These are phyloP conservation scores for Sugiyamaella grinbergsii DNA, from an alignment of 1,139 yeast species.

Conservation along the genomic window DNA sequence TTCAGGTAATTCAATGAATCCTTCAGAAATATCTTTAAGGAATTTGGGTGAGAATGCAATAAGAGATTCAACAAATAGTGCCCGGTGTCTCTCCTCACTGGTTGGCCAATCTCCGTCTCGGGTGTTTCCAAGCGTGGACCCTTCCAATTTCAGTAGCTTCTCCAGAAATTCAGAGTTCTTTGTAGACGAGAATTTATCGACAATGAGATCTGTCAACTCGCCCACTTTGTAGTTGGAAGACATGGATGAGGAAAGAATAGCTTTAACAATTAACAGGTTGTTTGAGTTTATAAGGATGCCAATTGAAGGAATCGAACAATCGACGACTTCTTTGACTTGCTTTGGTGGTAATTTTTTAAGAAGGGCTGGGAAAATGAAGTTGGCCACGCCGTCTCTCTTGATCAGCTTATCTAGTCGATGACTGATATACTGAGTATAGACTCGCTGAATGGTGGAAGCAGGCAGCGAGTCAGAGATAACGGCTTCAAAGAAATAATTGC, in stretches of 20 bases:
- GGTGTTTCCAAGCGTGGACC: conserved; percentile 78
- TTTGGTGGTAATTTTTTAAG: conserved; percentile 57
- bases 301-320: conserved; percentile 68
- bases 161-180: conserved; percentile 57
- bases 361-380: conserved; percentile 72
- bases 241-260: conserved; percentile 67
- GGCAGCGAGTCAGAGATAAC: conserved; percentile 63
- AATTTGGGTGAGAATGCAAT: conserved; percentile 59
- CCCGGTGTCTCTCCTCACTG: conserved; percentile 68
- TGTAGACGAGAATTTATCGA: conserved; percentile 51
- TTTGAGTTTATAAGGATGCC: conserved; percentile 64
- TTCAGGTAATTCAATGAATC: conserved; percentile 59
- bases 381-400: conserved; percentile 72
- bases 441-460: conserved; percentile 65
- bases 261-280: conserved; percentile 63
- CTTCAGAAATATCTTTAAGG: conserved; percentile 59
- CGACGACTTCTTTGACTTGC: conserved; percentile 64
- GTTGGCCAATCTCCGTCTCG: conserved; percentile 84
- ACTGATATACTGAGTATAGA: conserved; percentile 71
- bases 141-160: conserved; percentile 61
- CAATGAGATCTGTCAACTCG: conserved; percentile 63
- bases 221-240: conserved; percentile 63
- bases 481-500: conserved; percentile 84
- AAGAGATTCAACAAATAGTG: conserved; percentile 70
- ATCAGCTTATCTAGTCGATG: conserved; percentile 72